These are phyloP conservation scores for Wilcoxina mikolae DNA, from an alignment of 495 filamentous ascomycete genomes.

Conservation along the genomic window DNA sequence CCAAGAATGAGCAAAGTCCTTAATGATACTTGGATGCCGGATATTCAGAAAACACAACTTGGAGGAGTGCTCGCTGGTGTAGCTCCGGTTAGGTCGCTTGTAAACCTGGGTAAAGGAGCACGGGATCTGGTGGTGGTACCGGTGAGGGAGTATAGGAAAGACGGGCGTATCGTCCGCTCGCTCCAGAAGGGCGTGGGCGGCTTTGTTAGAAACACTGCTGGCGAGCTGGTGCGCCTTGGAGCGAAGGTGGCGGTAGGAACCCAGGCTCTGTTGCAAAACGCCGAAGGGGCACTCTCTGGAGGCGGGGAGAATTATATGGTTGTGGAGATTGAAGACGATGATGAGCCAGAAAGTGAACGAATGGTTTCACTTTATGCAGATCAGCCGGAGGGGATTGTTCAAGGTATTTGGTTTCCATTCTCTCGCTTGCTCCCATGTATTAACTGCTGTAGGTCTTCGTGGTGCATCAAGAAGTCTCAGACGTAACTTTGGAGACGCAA, in stretches of 20 bases:
- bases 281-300: slow-evolving; percentile 58
- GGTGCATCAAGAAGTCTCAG: slow-evolving; percentile 70
- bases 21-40: slow-evolving; percentile 95
- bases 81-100: slow-evolving; percentile 74
- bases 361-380: slow-evolving; percentile 82
- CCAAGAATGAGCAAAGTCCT: slow-evolving; percentile 72
- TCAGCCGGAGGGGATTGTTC: slow-evolving; percentile 72
- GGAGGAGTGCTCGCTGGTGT: slow-evolving; percentile 77
- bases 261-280: slow-evolving; percentile 74
- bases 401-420: slow-evolving; percentile 40
- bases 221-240: slow-evolving; percentile 78
- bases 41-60: slow-evolving; percentile 80
- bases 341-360: slow-evolving; percentile 41
- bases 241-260: slow-evolving; percentile 92
- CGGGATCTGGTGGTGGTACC: slow-evolving; percentile 76
- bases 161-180: slow-evolving; percentile 80
- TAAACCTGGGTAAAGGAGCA: slow-evolving; percentile 78
- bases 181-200: slow-evolving; percentile 76
- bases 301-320: background rate
- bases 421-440: background rate
- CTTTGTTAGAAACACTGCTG: slow-evolving; percentile 85
- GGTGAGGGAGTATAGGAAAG: slow-evolving; percentile 81
- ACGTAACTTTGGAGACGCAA: slow-evolving; percentile 66
- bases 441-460: slow-evolving; percentile 34
- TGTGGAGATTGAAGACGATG: slow-evolving; percentile 35